phyloP scores from a whole-genome alignment of 768 basidiomycete genomes.

The Paxillus involutus region DNA sequence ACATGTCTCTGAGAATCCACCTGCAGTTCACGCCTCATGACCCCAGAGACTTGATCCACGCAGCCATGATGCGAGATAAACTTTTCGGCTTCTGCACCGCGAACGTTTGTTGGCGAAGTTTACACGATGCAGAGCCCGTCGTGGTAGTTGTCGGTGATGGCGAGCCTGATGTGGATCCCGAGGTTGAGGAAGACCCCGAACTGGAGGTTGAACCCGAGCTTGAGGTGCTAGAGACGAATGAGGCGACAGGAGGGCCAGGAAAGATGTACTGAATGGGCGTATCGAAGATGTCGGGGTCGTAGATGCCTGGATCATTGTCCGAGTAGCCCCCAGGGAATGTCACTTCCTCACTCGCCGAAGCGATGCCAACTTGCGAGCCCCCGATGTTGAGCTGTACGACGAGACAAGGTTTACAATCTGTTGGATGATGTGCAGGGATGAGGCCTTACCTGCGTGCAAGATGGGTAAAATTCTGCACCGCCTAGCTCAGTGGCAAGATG shows the following conservation, averaged over 20 bases:
- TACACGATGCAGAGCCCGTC: constrained; percentile 10
- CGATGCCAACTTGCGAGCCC: constrained; percentile 52
- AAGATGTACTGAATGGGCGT: constrained; percentile 42
- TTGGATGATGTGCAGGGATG: constrained; percentile 4
- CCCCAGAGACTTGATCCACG: constrained; percentile 22
- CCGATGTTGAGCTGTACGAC: constrained; percentile 46
- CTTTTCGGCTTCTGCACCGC: constrained; percentile 14
- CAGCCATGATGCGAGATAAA: constrained; percentile 14
- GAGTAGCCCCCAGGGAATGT: constrained; percentile 72
- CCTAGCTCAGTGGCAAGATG: constrained; percentile 57
- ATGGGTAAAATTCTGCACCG: constrained; percentile 81
- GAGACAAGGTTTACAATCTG: not conserved
- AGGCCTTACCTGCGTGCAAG: constrained; percentile 49
- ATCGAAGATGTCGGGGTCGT: constrained; percentile 42
- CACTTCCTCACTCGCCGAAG: constrained; percentile 51
- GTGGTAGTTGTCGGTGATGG: constrained; percentile 5
- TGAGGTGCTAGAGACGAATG: constrained; percentile 32
- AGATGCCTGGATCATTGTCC: constrained; percentile 71
- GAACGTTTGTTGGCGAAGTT: constrained; percentile 21
- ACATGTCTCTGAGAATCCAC: not conserved
- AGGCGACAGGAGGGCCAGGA: constrained; percentile 52
- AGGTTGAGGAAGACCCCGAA: not conserved
- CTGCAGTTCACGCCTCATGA: not conserved
- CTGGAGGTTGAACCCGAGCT: constrained; percentile 12
- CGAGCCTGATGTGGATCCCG: constrained; percentile 1